Base-by-base conservation (phyloP, 345 rosid genomes). In the Litchi chinensis region DNA sequence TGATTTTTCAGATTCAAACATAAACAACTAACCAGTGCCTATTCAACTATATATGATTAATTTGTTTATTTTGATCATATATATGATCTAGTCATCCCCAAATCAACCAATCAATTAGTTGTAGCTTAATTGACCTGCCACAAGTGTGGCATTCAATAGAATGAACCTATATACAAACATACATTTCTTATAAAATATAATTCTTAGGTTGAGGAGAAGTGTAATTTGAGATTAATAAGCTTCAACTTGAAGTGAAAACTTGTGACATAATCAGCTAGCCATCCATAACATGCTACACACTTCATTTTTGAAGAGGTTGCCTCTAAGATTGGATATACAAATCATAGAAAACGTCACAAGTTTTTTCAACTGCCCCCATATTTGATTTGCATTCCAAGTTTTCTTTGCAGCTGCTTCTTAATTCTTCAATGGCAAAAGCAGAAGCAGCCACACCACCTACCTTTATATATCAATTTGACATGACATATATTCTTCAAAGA, bases 171-270 rank as follows among this genome's bases (percentile, higher is more conserved):
- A 50, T 50, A 10, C 56, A 50, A 50, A 52, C 52, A 46, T 15
- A 52, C 4, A 52, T 0, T 10, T 1, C 44, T 41, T 41, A 41
- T 41, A 41, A 41, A 41, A 41, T 41, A 41, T 41, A 41, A 15
- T 52, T 16, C 15, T 43, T 62, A 15, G 43, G 64, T 62, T 44
- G 16, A 60, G 41, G 68, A 70, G 64, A 77, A 76, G 83, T 76
- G 73, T 70, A 75, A 82, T 74, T 80, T 62, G 81, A 76, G 82
- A 40, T 75, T 37, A 81, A 84, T 81, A 81, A 70, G 80, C 90
- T 83, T 87, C 21, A 77, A 68, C 87, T 85, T 84, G 52, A 91
- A 86, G 92, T 44, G 70, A 74, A 83, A 83, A 79, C 69, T 66
- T 71, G 70, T 52, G 62, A 24, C 57, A 16, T 46, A 46, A 46